phyloP scores from a whole-genome alignment of 768 basidiomycete species.

The Phaeolepiota aurea region DNA sequence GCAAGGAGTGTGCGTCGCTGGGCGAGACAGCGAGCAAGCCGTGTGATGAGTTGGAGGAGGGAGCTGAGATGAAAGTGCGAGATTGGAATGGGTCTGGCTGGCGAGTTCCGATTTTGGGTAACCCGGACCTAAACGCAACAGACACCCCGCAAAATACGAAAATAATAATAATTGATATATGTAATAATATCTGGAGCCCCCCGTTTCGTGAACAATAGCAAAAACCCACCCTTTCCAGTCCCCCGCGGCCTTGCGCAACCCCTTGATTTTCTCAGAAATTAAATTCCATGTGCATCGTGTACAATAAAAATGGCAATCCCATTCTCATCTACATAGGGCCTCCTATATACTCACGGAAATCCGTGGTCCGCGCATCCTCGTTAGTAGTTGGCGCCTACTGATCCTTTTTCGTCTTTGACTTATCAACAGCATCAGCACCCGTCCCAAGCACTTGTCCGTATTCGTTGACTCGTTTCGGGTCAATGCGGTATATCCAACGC shows the following conservation, averaged over 20 bases:
- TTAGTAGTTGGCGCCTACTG: slow-evolving; percentile 19
- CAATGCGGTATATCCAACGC: slow-evolving; percentile 97
- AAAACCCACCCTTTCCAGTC: neutral
- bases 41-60: slow-evolving; percentile 4
- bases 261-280: neutral
- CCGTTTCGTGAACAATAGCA: too few species aligned
- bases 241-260: neutral
- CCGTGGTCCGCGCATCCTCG: neutral
- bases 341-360: slow-evolving; percentile 15
- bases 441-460: slow-evolving; percentile 77
- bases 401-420: slow-evolving; percentile 58
- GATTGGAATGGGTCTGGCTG: slow-evolving; percentile 11
- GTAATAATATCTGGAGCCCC: too few species aligned
- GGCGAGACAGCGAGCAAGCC: slow-evolving; percentile 4
- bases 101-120: slow-evolving; percentile 32
- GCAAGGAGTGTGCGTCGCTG: slow-evolving; percentile 4
- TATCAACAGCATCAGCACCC: slow-evolving; percentile 34
- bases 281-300: too few species aligned
- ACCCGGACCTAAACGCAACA: slow-evolving; percentile 18
- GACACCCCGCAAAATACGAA: too few species aligned
- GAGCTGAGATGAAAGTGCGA: neutral
- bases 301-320: slow-evolving; percentile 7
- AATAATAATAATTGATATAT: too few species aligned
- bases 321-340: slow-evolving; percentile 10
- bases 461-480: slow-evolving; percentile 92